Evolutionary conservation across 1,284 basidiomycete genomes (phyloP).

Genomic region (Tilletia horrida): DNA sequence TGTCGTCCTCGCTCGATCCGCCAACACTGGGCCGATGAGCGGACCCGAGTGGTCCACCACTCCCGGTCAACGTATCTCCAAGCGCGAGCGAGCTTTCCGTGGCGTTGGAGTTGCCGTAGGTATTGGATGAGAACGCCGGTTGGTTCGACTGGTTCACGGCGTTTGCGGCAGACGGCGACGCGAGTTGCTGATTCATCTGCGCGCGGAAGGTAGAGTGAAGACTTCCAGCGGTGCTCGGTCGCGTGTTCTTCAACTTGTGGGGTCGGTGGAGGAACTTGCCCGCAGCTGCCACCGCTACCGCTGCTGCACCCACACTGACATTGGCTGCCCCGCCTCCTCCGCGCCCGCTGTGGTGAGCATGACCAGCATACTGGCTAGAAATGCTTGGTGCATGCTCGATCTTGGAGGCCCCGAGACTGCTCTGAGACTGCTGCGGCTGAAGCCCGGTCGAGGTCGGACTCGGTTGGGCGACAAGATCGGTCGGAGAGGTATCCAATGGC

Average conservation of each 20-base stretch:
- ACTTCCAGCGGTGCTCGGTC: slow-evolving; percentile 40
- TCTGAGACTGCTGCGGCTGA: slow-evolving; percentile 11
- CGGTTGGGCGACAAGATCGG: not conserved
- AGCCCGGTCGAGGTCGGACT: slow-evolving; percentile 13
- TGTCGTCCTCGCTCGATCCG: slow-evolving; percentile 10
- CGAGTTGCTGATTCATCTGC: slow-evolving; percentile 32
- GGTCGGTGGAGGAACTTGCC: slow-evolving; percentile 44
- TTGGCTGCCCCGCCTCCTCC: slow-evolving; percentile 20
- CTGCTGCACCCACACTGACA: slow-evolving; percentile 26
- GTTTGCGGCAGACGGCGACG: slow-evolving; percentile 18
- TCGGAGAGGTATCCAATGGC: not conserved
- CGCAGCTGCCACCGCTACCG: slow-evolving; percentile 40
- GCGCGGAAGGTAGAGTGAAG: slow-evolving; percentile 28
- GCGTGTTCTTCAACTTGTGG: slow-evolving; percentile 25
- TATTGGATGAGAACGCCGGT: not conserved
- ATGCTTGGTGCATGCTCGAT: not conserved
- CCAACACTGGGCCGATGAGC: slow-evolving; percentile 15
- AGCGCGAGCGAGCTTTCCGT: not conserved
- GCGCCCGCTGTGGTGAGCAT: not conserved
- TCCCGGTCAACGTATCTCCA: not conserved
- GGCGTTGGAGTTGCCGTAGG: too few relatives aligned
- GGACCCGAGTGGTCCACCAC: not conserved
- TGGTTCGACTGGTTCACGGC: not conserved
- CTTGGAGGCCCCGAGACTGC: not conserved
- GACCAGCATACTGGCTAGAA: not conserved